A percentile compares a stretch with the other conserved stretches of the same genome.
Conservation (phyloP, 1,139 yeast genomes). For the Candida neerlandica region DNA sequence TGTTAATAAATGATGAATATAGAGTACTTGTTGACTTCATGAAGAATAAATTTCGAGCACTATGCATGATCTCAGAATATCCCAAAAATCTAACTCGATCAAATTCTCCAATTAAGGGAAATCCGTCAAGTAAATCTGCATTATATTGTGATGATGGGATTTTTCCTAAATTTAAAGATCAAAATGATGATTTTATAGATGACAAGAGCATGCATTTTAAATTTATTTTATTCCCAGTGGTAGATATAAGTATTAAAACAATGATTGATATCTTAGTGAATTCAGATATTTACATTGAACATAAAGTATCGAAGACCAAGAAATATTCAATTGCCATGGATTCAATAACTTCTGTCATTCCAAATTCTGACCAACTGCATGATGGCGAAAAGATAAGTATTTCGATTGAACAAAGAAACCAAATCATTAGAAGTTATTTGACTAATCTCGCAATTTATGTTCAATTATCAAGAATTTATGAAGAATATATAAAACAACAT, state of each 20-base stretch:
- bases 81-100: conserved; percentile 36
- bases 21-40: conserved; percentile 64
- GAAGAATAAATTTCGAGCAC: conserved; percentile 64
- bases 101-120: conserved; percentile 21
- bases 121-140: conserved; percentile 1
- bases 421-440: conserved; percentile 51
- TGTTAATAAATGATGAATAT: conserved; percentile 54
- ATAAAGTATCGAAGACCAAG: conserved; percentile 22
- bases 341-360: conserved; percentile 19
- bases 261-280: conserved; percentile 28
- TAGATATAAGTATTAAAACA: conserved; percentile 45
- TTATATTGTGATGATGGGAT: conserved; percentile 11
- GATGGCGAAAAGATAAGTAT: conserved; percentile 9
- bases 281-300: conserved; percentile 56
- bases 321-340: conserved; percentile 25
- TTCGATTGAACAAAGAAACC: conserved; percentile 41
- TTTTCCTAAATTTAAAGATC: conserved; percentile 31
- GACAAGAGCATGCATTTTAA: conserved; percentile 27
- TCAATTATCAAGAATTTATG: conserved; percentile 63
- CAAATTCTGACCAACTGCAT: conserved; percentile 19
- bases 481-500: conserved; percentile 25
- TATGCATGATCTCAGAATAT: conserved; percentile 52
- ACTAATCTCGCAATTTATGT: conserved; percentile 56
- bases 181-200: conserved; percentile 22
- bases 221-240: conserved; percentile 48